These are phyloP conservation scores for Cornus suecica DNA, from an alignment of 148 eudicot species.

Conservation along the genomic window DNA sequence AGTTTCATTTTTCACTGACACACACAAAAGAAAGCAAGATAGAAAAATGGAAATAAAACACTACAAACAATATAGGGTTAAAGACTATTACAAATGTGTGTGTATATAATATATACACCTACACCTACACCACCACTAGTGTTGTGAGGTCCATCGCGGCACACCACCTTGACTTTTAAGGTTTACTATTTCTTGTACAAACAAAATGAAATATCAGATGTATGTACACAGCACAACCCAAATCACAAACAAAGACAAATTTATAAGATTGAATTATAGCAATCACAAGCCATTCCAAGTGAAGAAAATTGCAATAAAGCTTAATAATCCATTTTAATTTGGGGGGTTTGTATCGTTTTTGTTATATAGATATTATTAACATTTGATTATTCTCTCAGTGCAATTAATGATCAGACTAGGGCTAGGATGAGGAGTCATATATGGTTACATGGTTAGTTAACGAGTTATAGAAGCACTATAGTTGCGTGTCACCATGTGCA, in stretches of 20 bases:
- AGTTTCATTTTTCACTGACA: constrained; percentile 21
- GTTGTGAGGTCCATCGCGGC: constrained; percentile 6
- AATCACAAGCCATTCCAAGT: background rate
- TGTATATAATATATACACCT: background rate
- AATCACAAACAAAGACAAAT: background rate
- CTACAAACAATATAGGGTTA: background rate
- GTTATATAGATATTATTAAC: background rate
- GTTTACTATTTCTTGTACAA: constrained; percentile 12
- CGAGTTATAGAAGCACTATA: too few relatives aligned
- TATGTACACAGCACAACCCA: background rate
- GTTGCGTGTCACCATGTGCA: background rate
- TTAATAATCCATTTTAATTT: background rate
- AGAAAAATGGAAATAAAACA: constrained; percentile 4
- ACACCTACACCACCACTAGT: background rate
- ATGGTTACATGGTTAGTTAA: background rate
- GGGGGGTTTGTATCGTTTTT: background rate
- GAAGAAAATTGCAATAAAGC: background rate
- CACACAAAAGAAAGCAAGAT: constrained; percentile 7
- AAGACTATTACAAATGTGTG: too few relatives aligned
- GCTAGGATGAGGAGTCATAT: background rate
- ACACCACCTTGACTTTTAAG: constrained; percentile 8
- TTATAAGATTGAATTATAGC: background rate
- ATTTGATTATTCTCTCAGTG: background rate
- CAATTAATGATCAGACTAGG: background rate
- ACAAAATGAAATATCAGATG: background rate